These are phyloP conservation scores for Aspergillus novofumigatus DNA, from an alignment of 2,329 filamentous ascomycete genomes.

Conservation along the genomic window DNA sequence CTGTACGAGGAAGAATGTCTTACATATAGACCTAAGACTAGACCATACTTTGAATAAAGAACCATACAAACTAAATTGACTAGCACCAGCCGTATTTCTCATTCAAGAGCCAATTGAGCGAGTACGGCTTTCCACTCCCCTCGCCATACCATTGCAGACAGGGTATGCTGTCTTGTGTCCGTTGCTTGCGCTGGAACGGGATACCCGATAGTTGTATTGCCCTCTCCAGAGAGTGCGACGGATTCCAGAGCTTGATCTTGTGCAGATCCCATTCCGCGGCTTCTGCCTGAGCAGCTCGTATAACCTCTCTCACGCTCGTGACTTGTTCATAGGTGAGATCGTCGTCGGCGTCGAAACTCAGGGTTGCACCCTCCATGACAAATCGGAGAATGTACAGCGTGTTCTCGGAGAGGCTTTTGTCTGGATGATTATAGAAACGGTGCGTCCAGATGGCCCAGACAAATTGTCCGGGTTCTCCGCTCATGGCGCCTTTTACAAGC, in stretches of 20 bases:
- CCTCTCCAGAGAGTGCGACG: constrained; percentile 6
- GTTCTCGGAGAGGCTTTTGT: neutral
- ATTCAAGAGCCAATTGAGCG: constrained; percentile 27
- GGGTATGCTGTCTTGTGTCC: constrained; percentile 10
- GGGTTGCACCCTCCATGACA: neutral
- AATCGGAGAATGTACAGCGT: constrained; percentile 4
- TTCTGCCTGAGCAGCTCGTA: constrained; percentile 18
- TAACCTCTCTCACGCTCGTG: constrained; percentile 11
- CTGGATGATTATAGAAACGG: constrained; percentile 18
- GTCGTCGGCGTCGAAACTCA: neutral
- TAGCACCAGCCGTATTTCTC: constrained; percentile 31
- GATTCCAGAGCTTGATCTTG: constrained; percentile 19
- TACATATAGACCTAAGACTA: neutral
- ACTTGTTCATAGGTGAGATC: constrained; percentile 2
- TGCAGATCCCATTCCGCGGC: constrained; percentile 18
- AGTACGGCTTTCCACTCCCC: constrained; percentile 1
- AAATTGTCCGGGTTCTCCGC: constrained; percentile 12
- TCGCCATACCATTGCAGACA: constrained; percentile 19
- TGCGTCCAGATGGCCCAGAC: constrained; percentile 22
- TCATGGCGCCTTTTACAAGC: constrained; percentile 17
- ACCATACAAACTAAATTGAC: neutral
- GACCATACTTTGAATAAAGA: neutral
- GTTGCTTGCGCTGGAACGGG: constrained; percentile 1
- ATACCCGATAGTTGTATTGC: neutral
- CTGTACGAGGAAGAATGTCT: neutral